A percentile compares a stretch with the other conserved stretches of the same genome.
Conservation (phyloP, 108 stramenopile species). For the Nitzschia sp. region DNA sequence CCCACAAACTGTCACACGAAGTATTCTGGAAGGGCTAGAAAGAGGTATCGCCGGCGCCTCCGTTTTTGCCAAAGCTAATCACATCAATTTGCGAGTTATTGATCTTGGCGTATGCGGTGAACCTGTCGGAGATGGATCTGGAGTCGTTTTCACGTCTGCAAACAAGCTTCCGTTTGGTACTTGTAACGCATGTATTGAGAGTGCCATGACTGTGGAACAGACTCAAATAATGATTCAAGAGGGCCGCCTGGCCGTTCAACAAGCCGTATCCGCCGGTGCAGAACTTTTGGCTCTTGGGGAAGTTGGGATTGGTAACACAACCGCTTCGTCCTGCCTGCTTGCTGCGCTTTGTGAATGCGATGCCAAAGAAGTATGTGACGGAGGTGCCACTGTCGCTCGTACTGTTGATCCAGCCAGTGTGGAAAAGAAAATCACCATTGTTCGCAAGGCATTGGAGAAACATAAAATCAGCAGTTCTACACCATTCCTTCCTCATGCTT, state of each 20-base stretch:
- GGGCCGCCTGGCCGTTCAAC: conserved; percentile 42
- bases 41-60: conserved; percentile 63
- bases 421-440: conserved; percentile 57
- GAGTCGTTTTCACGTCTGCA: conserved; percentile 38
- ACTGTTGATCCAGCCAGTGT: conserved; percentile 50
- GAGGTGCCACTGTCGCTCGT: conserved; percentile 57
- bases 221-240: conserved; percentile 37
- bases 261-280: conserved; percentile 11
- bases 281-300: conserved; percentile 66
- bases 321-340: conserved; percentile 61
- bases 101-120: conserved; percentile 69
- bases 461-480: too few species aligned
- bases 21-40: conserved; percentile 57
- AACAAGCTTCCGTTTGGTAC: conserved; percentile 52
- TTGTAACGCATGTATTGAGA: conserved; percentile 51
- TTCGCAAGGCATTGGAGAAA: conserved; percentile 52
- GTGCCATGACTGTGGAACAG: conserved; percentile 69
- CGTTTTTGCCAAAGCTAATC: conserved; percentile 51
- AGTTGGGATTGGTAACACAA: conserved; percentile 88
- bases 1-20: conserved; percentile 66
- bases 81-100: conserved; percentile 53
- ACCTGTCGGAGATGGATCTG: conserved; percentile 10
- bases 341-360: conserved; percentile 49
- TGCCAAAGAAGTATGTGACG: conserved; percentile 48
- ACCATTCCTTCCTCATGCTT: too few species aligned